Conservation (phyloP, 1,284 basidiomycete genomes). For the Leccinum fallax region DNA sequence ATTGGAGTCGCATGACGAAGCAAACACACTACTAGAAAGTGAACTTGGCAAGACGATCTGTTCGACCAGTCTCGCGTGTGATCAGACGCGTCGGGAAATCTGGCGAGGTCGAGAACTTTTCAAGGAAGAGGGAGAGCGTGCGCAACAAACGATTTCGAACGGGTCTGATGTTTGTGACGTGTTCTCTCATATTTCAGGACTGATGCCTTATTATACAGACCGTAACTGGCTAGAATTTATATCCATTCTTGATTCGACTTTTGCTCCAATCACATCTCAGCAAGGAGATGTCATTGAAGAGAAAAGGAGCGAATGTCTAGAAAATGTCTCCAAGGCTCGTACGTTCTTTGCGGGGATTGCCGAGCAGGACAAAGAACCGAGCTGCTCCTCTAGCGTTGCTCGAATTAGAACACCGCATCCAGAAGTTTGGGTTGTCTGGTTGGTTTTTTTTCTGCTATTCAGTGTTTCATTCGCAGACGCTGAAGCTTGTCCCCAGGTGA, state of each 20-base stretch:
- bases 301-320: slow-evolving; percentile 34
- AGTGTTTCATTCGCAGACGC: slow-evolving; percentile 1
- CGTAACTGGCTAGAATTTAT: slow-evolving; percentile 86
- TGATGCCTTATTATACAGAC: slow-evolving; percentile 40
- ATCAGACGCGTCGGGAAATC: slow-evolving; percentile 74
- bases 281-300: slow-evolving; percentile 31
- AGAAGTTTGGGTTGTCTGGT: slow-evolving; percentile 48
- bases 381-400: slow-evolving; percentile 70
- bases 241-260: slow-evolving; percentile 68
- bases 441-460: slow-evolving; percentile 35
- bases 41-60: slow-evolving; percentile 69
- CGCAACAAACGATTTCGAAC: slow-evolving; percentile 56
- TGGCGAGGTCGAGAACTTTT: slow-evolving; percentile 55
- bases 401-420: slow-evolving; percentile 67
- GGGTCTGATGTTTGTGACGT: slow-evolving; percentile 41
- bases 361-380: slow-evolving; percentile 67
- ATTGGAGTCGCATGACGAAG: slow-evolving; percentile 67
- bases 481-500: slow-evolving; percentile 41
- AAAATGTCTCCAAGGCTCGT: slow-evolving; percentile 47
- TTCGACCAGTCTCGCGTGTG: slow-evolving; percentile 70
- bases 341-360: slow-evolving; percentile 58
- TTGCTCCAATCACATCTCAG: slow-evolving; percentile 43
- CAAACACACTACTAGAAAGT: slow-evolving; percentile 66
- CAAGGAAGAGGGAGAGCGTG: slow-evolving; percentile 60
- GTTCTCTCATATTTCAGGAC: not conserved